Evolutionary conservation across 805 yeast species (phyloP), one percentile per base, ranked within the genome.

Genomic region (Candida boidinii): DNA sequence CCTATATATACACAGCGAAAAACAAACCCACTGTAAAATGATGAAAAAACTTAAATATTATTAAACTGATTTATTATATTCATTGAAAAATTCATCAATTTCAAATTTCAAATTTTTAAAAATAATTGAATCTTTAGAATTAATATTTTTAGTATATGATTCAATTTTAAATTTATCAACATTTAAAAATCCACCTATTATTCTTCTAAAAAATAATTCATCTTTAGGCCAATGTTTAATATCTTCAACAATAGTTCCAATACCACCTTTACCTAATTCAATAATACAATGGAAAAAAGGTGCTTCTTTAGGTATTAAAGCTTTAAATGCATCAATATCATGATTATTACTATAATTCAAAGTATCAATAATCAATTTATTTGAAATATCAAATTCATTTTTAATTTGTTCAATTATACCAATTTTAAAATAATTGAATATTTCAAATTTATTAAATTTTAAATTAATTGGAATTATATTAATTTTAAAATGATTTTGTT

Each of bases 251-350:
- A 70, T 66, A 44, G 69, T 76, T 2, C 72, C 76, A 26, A 65
- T 31, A 0, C 76, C 76, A 15, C 73, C 74, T 29, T 63, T 57
- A n/a, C n/a, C n/a, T 5, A 62, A 28, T 14, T 51, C 51, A 31
- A 66, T 48, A 76, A 76, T 70, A 7, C 64, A 68, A 42, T 70
- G 76, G 44, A 65, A 68, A 41, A 58, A 70, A 1, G 72, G 70
- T 3, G 72, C 66, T 32, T 69, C 70, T 29, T 62, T 57, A 4
- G 72, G 70, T 17, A 70, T 54, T 11, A 53, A 43, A 4, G 49
- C 38, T 21, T 58, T 48, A 30, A 59, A 46, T n/a, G 54, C 57
- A 25, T 40, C 39, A 26, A 38, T 29, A 5, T 54, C 55, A 20
- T 39, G 23, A 7, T 42, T 42, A 3, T 51, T 45, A 11, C 42